Conservation (phyloP, 2,329 filamentous ascomycete genomes). For the Colletotrichum liriopes region DNA sequence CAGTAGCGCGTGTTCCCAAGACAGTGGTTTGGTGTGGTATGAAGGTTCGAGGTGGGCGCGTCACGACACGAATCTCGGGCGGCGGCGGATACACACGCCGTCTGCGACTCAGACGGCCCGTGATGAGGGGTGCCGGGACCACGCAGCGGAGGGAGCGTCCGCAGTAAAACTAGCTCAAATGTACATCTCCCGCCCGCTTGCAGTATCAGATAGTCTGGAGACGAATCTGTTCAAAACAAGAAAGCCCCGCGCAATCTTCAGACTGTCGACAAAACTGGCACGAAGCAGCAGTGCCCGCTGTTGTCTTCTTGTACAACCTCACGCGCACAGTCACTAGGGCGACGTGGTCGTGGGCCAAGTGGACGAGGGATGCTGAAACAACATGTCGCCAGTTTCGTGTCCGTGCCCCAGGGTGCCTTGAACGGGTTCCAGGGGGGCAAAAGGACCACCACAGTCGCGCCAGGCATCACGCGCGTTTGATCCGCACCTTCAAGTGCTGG, state of each 20-base stretch:
- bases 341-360: slow-evolving; percentile 34
- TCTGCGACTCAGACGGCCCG: background rate
- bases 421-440: background rate
- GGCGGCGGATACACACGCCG: background rate
- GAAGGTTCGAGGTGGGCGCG: slow-evolving; percentile 18
- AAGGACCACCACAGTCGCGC: slow-evolving; percentile 9
- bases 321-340: slow-evolving; percentile 20
- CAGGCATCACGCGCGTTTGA: slow-evolving; percentile 34
- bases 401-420: slow-evolving; percentile 22
- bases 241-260: background rate
- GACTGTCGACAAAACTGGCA: background rate
- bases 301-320: background rate
- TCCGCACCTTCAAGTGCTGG: slow-evolving; percentile 33
- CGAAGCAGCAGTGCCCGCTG: background rate
- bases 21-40: slow-evolving; percentile 26
- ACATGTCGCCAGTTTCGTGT: slow-evolving; percentile 41
- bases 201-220: background rate
- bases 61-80: slow-evolving; percentile 4
- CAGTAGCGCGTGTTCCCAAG: slow-evolving; percentile 17
- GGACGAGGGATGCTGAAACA: slow-evolving; percentile 37
- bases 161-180: slow-evolving; percentile 2
- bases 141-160: slow-evolving; percentile 2
- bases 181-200: background rate
- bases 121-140: slow-evolving; percentile 3
- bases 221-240: background rate